Percentiles rank a stretch among this genome's conserved stretches.
Conservation (phyloP, 495 filamentous ascomycete species). For the Margaritispora aquatica region DNA sequence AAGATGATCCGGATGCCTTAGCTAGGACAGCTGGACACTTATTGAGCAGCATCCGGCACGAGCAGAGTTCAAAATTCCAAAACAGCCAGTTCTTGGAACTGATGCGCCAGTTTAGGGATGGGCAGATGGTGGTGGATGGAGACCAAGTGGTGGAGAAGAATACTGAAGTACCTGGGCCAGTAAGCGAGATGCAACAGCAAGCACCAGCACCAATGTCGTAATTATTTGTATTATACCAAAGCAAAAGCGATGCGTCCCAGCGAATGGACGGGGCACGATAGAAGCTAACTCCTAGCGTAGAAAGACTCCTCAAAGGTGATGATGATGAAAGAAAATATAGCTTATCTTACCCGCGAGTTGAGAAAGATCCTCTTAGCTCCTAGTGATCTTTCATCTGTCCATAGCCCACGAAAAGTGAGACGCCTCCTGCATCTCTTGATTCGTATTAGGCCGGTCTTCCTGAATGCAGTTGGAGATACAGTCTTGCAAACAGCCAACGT, state of each 20-base stretch:
- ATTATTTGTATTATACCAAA: background rate
- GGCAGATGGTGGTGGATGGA: constrained; percentile 19
- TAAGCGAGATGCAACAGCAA: background rate
- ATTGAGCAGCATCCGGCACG: constrained; percentile 60
- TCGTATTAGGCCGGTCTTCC: background rate
- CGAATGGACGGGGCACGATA: background rate
- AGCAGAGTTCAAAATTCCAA: constrained; percentile 67
- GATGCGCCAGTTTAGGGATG: constrained; percentile 43
- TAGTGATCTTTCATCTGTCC: background rate
- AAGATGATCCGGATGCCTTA: constrained; percentile 56
- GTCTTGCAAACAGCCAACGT: too few relatives aligned
- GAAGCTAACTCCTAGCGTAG: background rate
- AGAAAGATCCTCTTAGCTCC: background rate
- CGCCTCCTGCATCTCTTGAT: background rate
- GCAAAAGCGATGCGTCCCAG: background rate
- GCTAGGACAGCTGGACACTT: constrained; percentile 65
- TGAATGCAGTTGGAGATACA: background rate
- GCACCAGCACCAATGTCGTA: background rate
- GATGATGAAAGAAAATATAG: background rate
- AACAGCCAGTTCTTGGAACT: constrained; percentile 71
- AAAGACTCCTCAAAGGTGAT: background rate
- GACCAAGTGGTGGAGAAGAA: constrained; percentile 16
- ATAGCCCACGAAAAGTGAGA: background rate
- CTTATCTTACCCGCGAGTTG: background rate
- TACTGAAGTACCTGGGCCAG: background rate